Evolutionary conservation across 805 yeast genomes (phyloP).

Genomic region (Cyberlindnera misumaiensis): DNA sequence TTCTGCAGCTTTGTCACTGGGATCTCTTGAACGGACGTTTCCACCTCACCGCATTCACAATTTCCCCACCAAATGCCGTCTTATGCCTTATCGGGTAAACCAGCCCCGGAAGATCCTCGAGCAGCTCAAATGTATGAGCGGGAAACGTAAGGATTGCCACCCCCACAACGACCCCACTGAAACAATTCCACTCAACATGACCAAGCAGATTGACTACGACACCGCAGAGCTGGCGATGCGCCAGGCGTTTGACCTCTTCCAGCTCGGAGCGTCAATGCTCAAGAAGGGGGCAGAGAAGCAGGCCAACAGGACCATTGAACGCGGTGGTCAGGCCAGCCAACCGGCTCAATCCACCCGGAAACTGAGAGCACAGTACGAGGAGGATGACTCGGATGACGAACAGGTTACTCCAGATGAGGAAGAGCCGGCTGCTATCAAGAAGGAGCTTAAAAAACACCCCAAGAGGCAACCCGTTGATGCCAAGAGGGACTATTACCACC

Average conservation of each 20-base stretch:
- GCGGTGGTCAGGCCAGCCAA: not conserved
- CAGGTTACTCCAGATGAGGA: slow-evolving; percentile 19
- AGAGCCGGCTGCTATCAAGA: not conserved
- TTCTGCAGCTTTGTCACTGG: no score
- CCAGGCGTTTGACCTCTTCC: slow-evolving; percentile 21
- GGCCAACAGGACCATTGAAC: not conserved
- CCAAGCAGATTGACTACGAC: slow-evolving; percentile 5
- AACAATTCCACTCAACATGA: not conserved
- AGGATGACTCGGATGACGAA: slow-evolving; percentile 14
- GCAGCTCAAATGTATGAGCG: no score
- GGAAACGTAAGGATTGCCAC: no score
- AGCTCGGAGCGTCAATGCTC: slow-evolving; percentile 19
- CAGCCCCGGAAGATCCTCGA: no score
- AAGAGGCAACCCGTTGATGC: slow-evolving; percentile 3
- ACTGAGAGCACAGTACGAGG: not conserved
- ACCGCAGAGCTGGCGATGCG: slow-evolving; percentile 19
- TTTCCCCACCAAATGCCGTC: no score
- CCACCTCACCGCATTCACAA: no score
- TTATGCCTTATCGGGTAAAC: no score
- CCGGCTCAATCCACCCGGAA: not conserved
- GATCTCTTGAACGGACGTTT: no score
- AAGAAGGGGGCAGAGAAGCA: slow-evolving; percentile 5
- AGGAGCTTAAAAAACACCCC: no score
- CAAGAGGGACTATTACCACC: slow-evolving; percentile 21
- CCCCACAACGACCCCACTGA: no score